Conservation (phyloP, 805 yeast species). For the Pachysolen tannophilus region DNA sequence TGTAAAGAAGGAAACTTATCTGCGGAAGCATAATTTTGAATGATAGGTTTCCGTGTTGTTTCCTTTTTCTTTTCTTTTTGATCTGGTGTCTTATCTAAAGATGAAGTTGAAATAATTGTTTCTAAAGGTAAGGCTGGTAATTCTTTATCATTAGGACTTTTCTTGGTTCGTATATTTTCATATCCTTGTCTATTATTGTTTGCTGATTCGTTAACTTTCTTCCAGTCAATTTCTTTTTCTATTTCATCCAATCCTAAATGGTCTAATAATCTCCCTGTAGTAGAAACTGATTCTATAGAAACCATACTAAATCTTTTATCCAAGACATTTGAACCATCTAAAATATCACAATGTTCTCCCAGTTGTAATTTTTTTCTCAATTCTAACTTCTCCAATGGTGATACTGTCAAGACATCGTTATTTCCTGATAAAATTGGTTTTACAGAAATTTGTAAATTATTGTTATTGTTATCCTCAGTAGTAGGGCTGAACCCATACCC, state of each 20-base stretch:
- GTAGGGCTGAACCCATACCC: too few species aligned
- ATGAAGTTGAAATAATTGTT: conserved; percentile 1
- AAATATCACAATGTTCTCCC: too few species aligned
- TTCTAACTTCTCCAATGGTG: neutral
- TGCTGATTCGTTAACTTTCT: neutral
- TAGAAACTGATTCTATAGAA: conserved; percentile 18
- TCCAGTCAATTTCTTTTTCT: conserved; percentile 12
- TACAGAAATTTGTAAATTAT: too few species aligned
- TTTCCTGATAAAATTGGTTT: too few species aligned
- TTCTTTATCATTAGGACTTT: conserved; percentile 1
- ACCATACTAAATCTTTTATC: conserved; percentile 15
- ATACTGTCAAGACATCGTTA: conserved; percentile 1
- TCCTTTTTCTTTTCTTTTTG: neutral
- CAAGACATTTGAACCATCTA: neutral
- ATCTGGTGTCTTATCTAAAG: too few species aligned
- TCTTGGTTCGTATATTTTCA: too few species aligned
- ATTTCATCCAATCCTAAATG: conserved; percentile 23
- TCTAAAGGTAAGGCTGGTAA: conserved; percentile 1
- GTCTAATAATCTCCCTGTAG: conserved; percentile 25
- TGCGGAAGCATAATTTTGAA: conserved; percentile 18
- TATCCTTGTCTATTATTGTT: conserved; percentile 4
- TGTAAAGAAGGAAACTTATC: conserved; percentile 22
- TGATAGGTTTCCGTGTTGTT: conserved; percentile 1
- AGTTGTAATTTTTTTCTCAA: neutral
- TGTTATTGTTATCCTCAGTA: too few species aligned